A percentile compares a stretch with the other conserved stretches of the same genome.
Evolutionary conservation across 805 yeast genomes (phyloP).

Genomic region (Kluyveromyces aestuarii): DNA sequence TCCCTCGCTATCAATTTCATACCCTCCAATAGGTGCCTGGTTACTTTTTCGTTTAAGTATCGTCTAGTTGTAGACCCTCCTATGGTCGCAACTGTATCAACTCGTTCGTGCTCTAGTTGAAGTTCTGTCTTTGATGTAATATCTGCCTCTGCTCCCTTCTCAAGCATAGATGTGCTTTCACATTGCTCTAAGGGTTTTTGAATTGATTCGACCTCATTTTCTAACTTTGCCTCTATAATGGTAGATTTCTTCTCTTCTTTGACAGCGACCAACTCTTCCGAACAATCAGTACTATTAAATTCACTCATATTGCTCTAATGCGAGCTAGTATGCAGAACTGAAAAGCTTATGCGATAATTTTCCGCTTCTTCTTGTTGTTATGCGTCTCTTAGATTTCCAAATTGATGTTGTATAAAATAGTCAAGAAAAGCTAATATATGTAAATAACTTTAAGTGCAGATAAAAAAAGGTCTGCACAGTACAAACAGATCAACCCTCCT

Average conservation of each 20-base stretch:
- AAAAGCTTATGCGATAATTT: not conserved
- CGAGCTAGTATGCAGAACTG: not conserved
- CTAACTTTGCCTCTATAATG: not conserved
- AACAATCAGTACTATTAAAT: too few relatives aligned
- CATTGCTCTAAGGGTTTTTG: too few relatives aligned
- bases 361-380: not conserved
- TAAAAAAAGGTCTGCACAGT: too few relatives aligned
- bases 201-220: not conserved
- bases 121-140: constrained; percentile 1
- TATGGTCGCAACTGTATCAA: constrained; percentile 39
- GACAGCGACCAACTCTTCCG: not conserved
- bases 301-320: not conserved
- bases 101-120: constrained; percentile 5
- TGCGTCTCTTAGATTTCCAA: too few relatives aligned
- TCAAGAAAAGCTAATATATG: too few relatives aligned
- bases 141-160: not conserved
- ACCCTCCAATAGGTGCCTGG: constrained; percentile 57
- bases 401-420: too few relatives aligned
- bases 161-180: too few relatives aligned
- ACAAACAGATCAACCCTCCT: too few relatives aligned
- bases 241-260: not conserved
- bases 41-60: constrained; percentile 56
- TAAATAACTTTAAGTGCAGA: too few relatives aligned
- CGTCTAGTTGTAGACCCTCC: constrained; percentile 68
- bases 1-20: constrained; percentile 43